Conservation (phyloP, 164 flowering plant species). For the Buxus sempervirens region DNA sequence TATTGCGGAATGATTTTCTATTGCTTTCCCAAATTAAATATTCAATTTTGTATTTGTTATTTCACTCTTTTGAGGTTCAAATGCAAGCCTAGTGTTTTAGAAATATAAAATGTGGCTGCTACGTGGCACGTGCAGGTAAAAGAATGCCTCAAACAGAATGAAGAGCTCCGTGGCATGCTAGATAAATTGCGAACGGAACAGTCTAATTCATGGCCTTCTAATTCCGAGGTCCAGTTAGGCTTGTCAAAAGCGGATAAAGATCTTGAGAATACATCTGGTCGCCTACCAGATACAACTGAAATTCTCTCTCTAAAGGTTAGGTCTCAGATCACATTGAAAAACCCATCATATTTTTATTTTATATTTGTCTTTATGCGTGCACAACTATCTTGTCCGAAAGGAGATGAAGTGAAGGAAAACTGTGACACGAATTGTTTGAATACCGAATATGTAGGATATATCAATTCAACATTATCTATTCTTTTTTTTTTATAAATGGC, state of each 20-base stretch:
- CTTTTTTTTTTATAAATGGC: too few species aligned
- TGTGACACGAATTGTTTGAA: background rate
- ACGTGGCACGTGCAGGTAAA: conserved; percentile 51
- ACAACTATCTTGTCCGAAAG: background rate
- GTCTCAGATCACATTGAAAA: background rate
- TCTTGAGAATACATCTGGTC: conserved; percentile 11
- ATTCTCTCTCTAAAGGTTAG: conserved; percentile 61
- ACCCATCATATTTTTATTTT: too few species aligned
- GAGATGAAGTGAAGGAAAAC: background rate
- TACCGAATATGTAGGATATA: background rate
- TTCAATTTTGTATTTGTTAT: background rate
- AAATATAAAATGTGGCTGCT: background rate
- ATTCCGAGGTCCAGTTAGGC: conserved; percentile 16
- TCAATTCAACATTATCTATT: too few species aligned
- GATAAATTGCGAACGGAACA: conserved; percentile 73
- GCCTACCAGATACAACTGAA: conserved; percentile 37
- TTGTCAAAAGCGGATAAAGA: conserved; percentile 17
- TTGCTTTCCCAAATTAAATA: background rate
- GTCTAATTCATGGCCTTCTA: conserved; percentile 25
- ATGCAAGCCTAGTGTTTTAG: background rate
- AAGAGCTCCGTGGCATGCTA: conserved; percentile 65
- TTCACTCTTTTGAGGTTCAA: background rate
- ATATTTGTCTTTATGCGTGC: background rate
- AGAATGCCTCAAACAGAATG: conserved; percentile 81
- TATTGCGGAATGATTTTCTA: too few species aligned